Evolutionary conservation across 148 eudicot genomes (phyloP).

Genomic region (Cornus kousa): DNA sequence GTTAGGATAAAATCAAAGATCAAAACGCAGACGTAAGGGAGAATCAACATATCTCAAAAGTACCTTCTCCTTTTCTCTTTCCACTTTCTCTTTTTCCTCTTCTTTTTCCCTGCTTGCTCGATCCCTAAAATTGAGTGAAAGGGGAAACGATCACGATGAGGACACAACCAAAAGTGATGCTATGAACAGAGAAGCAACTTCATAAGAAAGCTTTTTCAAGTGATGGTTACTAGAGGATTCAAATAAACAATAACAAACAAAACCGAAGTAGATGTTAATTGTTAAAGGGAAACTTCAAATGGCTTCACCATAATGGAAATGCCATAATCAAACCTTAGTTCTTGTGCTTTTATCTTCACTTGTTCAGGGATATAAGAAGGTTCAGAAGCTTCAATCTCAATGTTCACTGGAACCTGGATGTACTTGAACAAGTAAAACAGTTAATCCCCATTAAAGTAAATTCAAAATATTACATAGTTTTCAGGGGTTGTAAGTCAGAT

Average conservation of each 20-base stretch:
- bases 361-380: slow-evolving; percentile 44
- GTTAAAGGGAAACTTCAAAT: background rate
- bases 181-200: background rate
- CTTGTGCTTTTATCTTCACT: slow-evolving; percentile 59
- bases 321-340: slow-evolving; percentile 51
- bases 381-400: slow-evolving; percentile 42
- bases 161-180: slow-evolving; percentile 2
- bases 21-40: background rate
- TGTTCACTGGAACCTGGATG: slow-evolving; percentile 55
- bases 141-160: background rate
- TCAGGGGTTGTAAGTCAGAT: background rate
- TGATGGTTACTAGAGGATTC: background rate
- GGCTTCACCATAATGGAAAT: background rate
- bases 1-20: background rate
- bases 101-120: slow-evolving; percentile 39
- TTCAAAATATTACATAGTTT: background rate
- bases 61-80: slow-evolving; percentile 74
- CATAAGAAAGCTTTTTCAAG: background rate
- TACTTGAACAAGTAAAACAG: slow-evolving; percentile 14
- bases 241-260: background rate
- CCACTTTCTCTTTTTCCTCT: slow-evolving; percentile 49
- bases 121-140: slow-evolving; percentile 33
- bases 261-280: background rate
- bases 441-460: background rate
- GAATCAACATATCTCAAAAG: background rate